These are phyloP conservation scores for Trichoderma simmonsii DNA, from an alignment of 2,329 filamentous ascomycete genomes.

Conservation along the genomic window DNA sequence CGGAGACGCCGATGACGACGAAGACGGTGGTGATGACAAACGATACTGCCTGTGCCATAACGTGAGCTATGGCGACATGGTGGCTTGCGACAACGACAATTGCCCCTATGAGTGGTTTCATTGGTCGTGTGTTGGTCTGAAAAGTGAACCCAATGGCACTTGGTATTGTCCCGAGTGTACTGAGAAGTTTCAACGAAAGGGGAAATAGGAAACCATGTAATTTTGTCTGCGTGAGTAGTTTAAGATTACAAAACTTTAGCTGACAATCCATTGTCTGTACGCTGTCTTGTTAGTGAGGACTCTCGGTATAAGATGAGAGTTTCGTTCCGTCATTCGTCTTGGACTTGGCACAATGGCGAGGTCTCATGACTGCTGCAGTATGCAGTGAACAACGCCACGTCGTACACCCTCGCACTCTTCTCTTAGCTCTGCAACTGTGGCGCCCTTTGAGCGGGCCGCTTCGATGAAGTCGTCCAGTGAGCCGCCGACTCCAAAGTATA, in stretches of 20 bases:
- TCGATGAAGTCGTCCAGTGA: slow-evolving; percentile 72
- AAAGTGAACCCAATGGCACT: slow-evolving; percentile 63
- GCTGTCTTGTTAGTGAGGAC: background rate
- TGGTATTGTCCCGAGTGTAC: slow-evolving; percentile 66
- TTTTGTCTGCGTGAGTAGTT: background rate
- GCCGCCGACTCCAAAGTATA: slow-evolving; percentile 83
- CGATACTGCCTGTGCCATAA: slow-evolving; percentile 83
- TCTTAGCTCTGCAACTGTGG: slow-evolving; percentile 47
- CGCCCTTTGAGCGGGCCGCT: slow-evolving; percentile 48
- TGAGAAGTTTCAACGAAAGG: slow-evolving; percentile 45
- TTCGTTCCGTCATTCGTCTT: background rate
- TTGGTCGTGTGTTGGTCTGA: slow-evolving; percentile 70
- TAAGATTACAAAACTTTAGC: background rate
- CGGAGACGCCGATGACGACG: slow-evolving; percentile 58
- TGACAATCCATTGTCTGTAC: background rate
- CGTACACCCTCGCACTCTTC: slow-evolving; percentile 61
- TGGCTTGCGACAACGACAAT: slow-evolving; percentile 79
- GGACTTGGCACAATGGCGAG: background rate
- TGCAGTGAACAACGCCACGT: slow-evolving; percentile 56
- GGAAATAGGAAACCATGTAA: slow-evolving; percentile 24
- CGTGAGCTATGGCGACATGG: slow-evolving; percentile 84
- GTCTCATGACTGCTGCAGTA: slow-evolving; percentile 27
- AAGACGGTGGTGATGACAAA: slow-evolving; percentile 72
- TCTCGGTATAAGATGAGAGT: background rate
- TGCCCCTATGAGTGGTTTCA: slow-evolving; percentile 87